These are phyloP conservation scores for Xylaria curta DNA, from an alignment of 495 filamentous ascomycete species.

Conservation along the genomic window DNA sequence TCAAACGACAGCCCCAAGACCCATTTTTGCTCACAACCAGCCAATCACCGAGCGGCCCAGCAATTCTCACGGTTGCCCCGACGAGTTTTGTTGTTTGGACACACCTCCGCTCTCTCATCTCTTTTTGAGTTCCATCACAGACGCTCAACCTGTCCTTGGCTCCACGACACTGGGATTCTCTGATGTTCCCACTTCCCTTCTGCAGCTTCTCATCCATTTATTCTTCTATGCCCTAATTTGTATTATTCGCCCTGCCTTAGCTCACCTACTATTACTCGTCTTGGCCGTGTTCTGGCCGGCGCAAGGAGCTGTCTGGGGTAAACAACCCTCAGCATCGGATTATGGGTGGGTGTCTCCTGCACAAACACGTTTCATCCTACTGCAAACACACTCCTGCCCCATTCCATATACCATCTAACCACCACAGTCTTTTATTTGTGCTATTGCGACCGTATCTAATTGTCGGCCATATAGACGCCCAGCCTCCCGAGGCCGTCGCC, in stretches of 20 bases:
- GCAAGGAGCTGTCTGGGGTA: constrained; percentile 35
- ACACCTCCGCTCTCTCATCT: constrained; percentile 30
- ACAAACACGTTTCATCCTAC: background rate
- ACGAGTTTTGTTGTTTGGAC: constrained; percentile 47
- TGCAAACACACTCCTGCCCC: background rate
- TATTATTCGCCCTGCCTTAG: constrained; percentile 23
- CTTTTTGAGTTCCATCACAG: constrained; percentile 27
- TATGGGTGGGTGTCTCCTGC: constrained; percentile 30
- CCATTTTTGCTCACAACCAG: background rate
- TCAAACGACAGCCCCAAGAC: background rate
- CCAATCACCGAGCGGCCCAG: constrained; percentile 4
- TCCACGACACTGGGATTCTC: constrained; percentile 30
- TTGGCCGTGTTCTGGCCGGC: constrained; percentile 38
- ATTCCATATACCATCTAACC: background rate
- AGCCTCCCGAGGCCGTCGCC: constrained; percentile 29
- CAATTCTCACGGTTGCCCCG: constrained; percentile 41
- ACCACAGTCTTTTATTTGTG: background rate
- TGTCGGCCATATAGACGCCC: constrained; percentile 28
- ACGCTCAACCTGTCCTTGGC: constrained; percentile 14
- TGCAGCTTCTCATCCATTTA: constrained; percentile 19
- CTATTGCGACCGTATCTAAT: constrained; percentile 26
- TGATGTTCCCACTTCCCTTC: constrained; percentile 30
- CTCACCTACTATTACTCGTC: constrained; percentile 20
- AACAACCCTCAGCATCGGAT: constrained; percentile 41
- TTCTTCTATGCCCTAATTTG: constrained; percentile 27